phyloP scores from a whole-genome alignment of 2,329 filamentous ascomycete genomes.

The Penicillium sp. region DNA sequence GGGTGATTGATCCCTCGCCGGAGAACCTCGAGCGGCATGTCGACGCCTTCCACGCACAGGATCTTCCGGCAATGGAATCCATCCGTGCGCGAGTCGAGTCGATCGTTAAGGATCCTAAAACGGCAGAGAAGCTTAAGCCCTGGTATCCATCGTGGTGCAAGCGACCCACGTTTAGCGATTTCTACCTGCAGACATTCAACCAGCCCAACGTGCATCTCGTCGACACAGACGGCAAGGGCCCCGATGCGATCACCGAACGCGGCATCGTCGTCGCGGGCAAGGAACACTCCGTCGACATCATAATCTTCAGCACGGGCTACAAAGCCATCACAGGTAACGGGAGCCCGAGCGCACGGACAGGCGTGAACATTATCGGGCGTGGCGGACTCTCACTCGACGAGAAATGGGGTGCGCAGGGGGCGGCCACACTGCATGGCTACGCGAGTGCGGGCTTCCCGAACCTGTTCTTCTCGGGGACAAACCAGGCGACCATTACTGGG shows the following conservation, averaged over 20 bases:
- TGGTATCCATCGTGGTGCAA: constrained; percentile 70
- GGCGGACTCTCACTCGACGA: not conserved
- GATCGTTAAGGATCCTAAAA: constrained; percentile 58
- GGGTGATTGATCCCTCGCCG: not conserved
- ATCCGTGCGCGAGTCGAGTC: constrained; percentile 48
- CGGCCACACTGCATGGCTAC: not conserved
- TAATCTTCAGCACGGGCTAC: not conserved
- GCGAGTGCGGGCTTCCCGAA: not conserved
- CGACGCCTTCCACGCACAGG: not conserved
- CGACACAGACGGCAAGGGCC: constrained; percentile 47
- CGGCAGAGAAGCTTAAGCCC: constrained; percentile 59
- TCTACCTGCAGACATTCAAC: constrained; percentile 62
- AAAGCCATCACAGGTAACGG: not conserved
- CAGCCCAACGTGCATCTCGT: constrained; percentile 61
- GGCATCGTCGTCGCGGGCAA: not conserved
- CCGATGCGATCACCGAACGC: not conserved
- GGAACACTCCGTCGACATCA: not conserved
- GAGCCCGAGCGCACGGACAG: not conserved
- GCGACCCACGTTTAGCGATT: constrained; percentile 65
- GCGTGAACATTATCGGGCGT: not conserved
- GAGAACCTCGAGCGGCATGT: not conserved
- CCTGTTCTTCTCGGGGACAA: constrained; percentile 3
- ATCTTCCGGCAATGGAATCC: not conserved
- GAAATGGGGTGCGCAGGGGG: not conserved
- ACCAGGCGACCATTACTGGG: constrained; percentile 1